Evolutionary conservation across 2,329 filamentous ascomycete genomes (phyloP), one percentile per base, ranked within the genome.

Genomic region (Paraphoma chrysanthemicola): DNA sequence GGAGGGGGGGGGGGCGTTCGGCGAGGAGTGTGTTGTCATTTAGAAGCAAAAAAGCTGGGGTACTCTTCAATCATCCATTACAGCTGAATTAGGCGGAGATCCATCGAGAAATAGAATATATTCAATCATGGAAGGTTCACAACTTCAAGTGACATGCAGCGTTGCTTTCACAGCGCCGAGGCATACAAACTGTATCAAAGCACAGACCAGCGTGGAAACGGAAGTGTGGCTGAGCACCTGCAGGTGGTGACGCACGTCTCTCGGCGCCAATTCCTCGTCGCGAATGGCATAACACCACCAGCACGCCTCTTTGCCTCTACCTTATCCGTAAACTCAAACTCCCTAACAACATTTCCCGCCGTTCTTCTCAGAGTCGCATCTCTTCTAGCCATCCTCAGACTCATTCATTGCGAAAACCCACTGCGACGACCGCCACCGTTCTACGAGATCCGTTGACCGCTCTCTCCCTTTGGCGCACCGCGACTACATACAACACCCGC

Each of bases 171-270:
- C 23, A 5, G 23, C 23, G 39, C 39, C 16, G 39, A 42, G n/a
- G 33, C 6, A 38, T 16, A n/a, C 39, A 42, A n/a, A n/a, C n/a
- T n/a, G 11, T 4, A 9, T 14, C 8, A 9, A 42, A n/a, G 39
- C 12, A 17, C 12, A 42, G 39, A 16, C 14, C 39, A 42, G 4
- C 39, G 8, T 17, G 23, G 23, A 23, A 23, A 23, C 8, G 39
- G 14, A 45, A 51, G 17, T 51, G 49, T 51, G 49, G 49, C 49
- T 36, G 33, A 36, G 33, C 33, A 14, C 23, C 9, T 36, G 43
- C 39, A 45, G 29, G 48, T 39, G 49, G 42, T 51, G 49, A 51
- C 49, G 49, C 49, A 46, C 18, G 29, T 43, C 49, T 51, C 42
- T 48, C n/a, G 49, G 49, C 49, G 49, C 49, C 49, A 51, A 51